phyloP scores from a whole-genome alignment of 176 grass and related monocot species.

The Chloris gayana region DNA sequence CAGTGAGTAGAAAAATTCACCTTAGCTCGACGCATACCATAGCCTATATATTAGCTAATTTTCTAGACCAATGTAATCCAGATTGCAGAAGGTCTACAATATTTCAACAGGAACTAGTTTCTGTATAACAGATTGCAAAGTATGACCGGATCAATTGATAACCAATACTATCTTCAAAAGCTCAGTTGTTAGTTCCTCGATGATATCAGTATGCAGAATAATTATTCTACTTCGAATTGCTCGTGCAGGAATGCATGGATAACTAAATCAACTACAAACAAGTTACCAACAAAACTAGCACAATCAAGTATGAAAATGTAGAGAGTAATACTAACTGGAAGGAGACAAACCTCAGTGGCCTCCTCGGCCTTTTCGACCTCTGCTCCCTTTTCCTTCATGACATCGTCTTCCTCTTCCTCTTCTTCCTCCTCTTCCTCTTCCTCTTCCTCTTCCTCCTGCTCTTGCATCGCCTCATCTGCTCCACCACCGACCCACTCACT shows the following conservation, averaged over 20 bases:
- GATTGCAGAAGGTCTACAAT: neutral
- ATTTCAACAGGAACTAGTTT: neutral
- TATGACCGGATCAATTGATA: neutral
- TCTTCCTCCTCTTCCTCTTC: neutral
- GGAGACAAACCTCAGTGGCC: neutral
- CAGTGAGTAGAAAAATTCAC: neutral
- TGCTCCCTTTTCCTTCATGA: neutral
- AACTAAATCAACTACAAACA: neutral
- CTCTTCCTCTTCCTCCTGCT: constrained; percentile 19
- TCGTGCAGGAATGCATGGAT: neutral
- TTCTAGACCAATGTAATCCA: neutral
- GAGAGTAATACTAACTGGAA: neutral
- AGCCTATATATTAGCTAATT: constrained; percentile 1
- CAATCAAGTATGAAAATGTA: neutral
- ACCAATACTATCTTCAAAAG: neutral
- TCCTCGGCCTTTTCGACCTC: neutral
- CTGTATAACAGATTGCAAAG: neutral
- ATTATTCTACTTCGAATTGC: neutral
- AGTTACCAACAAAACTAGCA: neutral
- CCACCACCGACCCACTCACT: constrained; percentile 73
- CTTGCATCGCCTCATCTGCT: constrained; percentile 24
- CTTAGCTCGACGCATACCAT: neutral
- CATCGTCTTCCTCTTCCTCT: neutral
- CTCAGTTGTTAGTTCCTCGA: neutral
- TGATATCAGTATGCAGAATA: neutral